Evolutionary conservation across 2,329 filamentous ascomycete species (phyloP).

Genomic region (Phialophora macrospora): DNA sequence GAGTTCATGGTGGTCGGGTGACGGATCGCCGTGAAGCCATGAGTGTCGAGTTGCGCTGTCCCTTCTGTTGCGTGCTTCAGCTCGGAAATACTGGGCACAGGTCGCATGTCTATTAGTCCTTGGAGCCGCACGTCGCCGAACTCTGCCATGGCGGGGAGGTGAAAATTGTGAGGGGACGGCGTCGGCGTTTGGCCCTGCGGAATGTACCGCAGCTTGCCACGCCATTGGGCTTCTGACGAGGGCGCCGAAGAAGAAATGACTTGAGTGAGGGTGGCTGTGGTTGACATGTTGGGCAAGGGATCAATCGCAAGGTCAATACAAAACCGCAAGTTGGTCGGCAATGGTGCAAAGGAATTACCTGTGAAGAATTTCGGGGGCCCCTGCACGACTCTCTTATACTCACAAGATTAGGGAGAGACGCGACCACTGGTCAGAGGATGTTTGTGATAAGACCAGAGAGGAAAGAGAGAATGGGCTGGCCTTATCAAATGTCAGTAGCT

Average conservation of each 20-base stretch:
- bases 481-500: background rate
- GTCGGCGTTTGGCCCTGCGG: constrained; percentile 30
- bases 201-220: constrained; percentile 35
- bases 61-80: constrained; percentile 25
- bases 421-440: background rate
- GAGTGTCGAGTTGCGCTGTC: constrained; percentile 28
- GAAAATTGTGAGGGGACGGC: constrained; percentile 34
- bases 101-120: constrained; percentile 34
- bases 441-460: constrained; percentile 22
- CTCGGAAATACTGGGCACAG: constrained; percentile 28
- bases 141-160: constrained; percentile 34
- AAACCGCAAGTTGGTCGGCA: background rate
- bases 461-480: constrained; percentile 14
- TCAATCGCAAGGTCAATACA: background rate
- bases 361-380: background rate
- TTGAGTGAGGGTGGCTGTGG: constrained; percentile 24
- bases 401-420: constrained; percentile 7
- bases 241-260: constrained; percentile 13
- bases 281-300: constrained; percentile 12
- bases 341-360: constrained; percentile 13
- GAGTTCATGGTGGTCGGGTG: constrained; percentile 38
- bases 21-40: constrained; percentile 31
- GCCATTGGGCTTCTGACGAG: constrained; percentile 29
- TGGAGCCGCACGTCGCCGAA: constrained; percentile 35
- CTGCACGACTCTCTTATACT: constrained; percentile 9